phyloP scores from a whole-genome alignment of 208 protist species.

The Leishmania turanica region DNA sequence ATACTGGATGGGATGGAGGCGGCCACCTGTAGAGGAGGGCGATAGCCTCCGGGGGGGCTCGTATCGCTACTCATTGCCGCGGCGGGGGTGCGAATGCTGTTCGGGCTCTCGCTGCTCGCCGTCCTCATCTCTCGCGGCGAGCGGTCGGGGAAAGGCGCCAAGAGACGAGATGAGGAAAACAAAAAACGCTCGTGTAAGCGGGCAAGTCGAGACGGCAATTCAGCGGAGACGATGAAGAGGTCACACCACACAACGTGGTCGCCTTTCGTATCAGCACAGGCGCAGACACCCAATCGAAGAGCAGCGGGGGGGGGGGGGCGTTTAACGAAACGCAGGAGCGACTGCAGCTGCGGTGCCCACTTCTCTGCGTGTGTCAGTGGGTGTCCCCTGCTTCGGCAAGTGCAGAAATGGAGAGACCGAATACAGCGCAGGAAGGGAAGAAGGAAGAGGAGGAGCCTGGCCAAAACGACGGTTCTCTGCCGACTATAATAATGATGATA shows the following conservation, averaged over 20 bases:
- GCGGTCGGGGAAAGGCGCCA: background rate
- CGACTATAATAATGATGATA: too few relatives aligned
- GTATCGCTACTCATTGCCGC: background rate
- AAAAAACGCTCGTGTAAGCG: background rate
- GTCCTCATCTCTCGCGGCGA: background rate
- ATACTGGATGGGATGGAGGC: background rate
- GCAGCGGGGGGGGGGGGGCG: background rate
- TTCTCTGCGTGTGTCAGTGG: background rate
- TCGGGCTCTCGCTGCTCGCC: background rate
- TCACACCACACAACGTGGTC: background rate
- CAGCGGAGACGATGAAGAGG: background rate
- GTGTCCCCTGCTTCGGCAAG: background rate
- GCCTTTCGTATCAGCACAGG: background rate
- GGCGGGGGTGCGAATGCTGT: background rate
- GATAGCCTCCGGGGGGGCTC: background rate
- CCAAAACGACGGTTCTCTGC: background rate
- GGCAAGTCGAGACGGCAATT: background rate
- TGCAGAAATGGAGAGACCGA: background rate
- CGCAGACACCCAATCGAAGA: background rate
- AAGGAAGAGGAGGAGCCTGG: too few relatives aligned
- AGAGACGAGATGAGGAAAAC: background rate
- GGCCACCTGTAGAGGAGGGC: constrained; percentile 1
- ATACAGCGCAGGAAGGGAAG: too few relatives aligned
- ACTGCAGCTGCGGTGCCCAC: background rate
- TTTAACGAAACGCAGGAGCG: background rate